Evolutionary conservation across 2,329 filamentous ascomycete species (phyloP).

Genomic region (Stagonosporopsis tanaceti): DNA sequence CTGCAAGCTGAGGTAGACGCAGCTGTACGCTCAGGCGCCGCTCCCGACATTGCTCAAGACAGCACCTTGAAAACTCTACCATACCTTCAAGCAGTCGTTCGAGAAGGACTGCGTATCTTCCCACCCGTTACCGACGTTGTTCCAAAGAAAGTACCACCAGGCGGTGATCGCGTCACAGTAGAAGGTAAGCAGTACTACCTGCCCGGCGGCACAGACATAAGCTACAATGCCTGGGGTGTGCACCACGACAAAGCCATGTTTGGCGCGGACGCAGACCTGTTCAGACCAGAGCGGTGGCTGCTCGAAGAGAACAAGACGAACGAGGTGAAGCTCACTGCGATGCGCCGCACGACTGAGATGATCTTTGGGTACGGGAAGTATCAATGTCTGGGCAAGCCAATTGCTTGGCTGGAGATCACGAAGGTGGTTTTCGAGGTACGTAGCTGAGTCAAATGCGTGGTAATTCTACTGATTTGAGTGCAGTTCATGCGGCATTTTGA

Average conservation of each 20-base stretch:
- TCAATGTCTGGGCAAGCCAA: conserved; percentile 41
- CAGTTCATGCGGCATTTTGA: conserved; percentile 35
- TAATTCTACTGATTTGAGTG: neutral
- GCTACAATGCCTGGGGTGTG: conserved; percentile 34
- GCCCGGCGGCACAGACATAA: conserved; percentile 39
- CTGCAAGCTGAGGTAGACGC: conserved; percentile 57
- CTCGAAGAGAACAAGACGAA: conserved; percentile 22
- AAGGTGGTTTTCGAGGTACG: conserved; percentile 54
- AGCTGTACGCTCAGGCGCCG: conserved; percentile 38
- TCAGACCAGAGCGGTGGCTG: conserved; percentile 60
- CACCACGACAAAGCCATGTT: conserved; percentile 35
- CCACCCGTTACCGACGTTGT: conserved; percentile 44
- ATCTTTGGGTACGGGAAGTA: conserved; percentile 46
- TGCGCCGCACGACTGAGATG: conserved; percentile 40
- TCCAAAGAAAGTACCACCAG: conserved; percentile 35
- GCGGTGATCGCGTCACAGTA: conserved; percentile 35
- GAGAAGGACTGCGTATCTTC: conserved; percentile 52
- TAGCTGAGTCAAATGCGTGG: neutral
- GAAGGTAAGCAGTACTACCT: conserved; percentile 32
- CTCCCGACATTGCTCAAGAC: conserved; percentile 56
- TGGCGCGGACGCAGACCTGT: conserved; percentile 52
- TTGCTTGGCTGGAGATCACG: conserved; percentile 45
- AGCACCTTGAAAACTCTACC: conserved; percentile 47
- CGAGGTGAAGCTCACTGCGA: conserved; percentile 22
- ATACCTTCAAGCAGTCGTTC: conserved; percentile 57